Conservation (phyloP, 2,329 filamentous ascomycete genomes). For the Diaporthe velutina region DNA sequence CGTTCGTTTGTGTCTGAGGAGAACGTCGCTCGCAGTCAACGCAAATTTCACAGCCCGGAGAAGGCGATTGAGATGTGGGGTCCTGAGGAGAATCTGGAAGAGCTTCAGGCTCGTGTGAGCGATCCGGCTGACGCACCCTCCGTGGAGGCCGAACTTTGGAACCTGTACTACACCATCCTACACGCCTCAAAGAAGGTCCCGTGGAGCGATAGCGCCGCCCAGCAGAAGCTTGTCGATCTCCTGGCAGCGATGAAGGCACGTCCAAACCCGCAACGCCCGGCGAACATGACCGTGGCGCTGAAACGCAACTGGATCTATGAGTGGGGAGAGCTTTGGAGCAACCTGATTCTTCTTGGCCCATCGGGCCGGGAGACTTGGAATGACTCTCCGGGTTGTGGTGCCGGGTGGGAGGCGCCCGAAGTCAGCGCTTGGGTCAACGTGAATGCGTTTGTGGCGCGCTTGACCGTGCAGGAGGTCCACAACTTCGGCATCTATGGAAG, state of each 20-base stretch:
- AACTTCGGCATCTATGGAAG: slow-evolving; percentile 13
- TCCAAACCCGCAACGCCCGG: slow-evolving; percentile 36
- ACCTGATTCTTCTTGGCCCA: slow-evolving; percentile 31
- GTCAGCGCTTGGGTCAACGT: slow-evolving; percentile 38
- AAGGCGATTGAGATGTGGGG: slow-evolving; percentile 29
- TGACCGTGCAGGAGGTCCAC: slow-evolving; percentile 16
- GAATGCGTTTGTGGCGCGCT: slow-evolving; percentile 41
- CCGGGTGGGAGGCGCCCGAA: slow-evolving; percentile 40
- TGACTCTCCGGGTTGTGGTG: slow-evolving; percentile 38
- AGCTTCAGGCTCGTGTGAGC: not conserved
- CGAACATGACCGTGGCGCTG: slow-evolving; percentile 14
- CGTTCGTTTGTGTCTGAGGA: slow-evolving; percentile 25
- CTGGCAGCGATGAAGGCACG: slow-evolving; percentile 38
- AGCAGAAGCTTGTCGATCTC: slow-evolving; percentile 39
- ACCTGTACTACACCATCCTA: slow-evolving; percentile 41
- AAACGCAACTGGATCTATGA: not conserved
- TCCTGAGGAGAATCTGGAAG: slow-evolving; percentile 1
- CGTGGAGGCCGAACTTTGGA: slow-evolving; percentile 41
- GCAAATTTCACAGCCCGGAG: not conserved
- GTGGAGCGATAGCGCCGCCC: slow-evolving; percentile 34
- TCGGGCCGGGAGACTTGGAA: slow-evolving; percentile 41
- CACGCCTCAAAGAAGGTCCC: slow-evolving; percentile 42
- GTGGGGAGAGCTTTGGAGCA: not conserved
- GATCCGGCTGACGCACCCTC: not conserved
- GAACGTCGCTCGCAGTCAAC: not conserved